Percentiles rank a stretch among this genome's conserved stretches.
Evolutionary conservation across 768 basidiomycete species (phyloP).

Genomic region (Hericium rajendrae): DNA sequence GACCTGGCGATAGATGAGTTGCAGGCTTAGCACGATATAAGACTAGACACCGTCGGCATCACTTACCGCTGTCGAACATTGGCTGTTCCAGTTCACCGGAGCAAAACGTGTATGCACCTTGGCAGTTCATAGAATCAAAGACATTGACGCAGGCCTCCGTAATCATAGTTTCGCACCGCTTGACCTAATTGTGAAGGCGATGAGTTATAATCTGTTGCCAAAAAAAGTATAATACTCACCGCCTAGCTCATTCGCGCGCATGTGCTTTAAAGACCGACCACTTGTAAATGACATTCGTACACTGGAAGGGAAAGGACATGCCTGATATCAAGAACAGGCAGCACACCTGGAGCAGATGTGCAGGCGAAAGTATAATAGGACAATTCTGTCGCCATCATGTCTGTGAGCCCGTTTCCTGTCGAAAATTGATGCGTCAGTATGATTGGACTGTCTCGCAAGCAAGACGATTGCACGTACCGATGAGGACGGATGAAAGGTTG

Average conservation of each 20-base stretch:
- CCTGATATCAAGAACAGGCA: slow-evolving; percentile 30
- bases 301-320: slow-evolving; percentile 7
- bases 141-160: slow-evolving; percentile 31
- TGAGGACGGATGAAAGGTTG: slow-evolving; percentile 39
- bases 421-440: too few species aligned
- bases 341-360: slow-evolving; percentile 28
- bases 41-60: too few species aligned
- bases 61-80: too few species aligned
- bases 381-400: slow-evolving; percentile 27
- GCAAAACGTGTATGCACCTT: slow-evolving; percentile 33
- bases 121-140: slow-evolving; percentile 35
- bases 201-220: background rate
- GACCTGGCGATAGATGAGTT: slow-evolving; percentile 24
- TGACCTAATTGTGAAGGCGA: slow-evolving; percentile 29
- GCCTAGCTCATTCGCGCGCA: slow-evolving; percentile 3
- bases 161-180: slow-evolving; percentile 33
- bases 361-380: slow-evolving; percentile 49
- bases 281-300: background rate
- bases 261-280: slow-evolving; percentile 1
- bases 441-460: too few species aligned
- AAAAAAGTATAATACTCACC: background rate
- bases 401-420: slow-evolving; percentile 36
- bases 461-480: slow-evolving; percentile 25
- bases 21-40: background rate
- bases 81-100: background rate